These are phyloP conservation scores for Aspergillus floridensis DNA, from an alignment of 2,329 filamentous ascomycete genomes.

Conservation along the genomic window DNA sequence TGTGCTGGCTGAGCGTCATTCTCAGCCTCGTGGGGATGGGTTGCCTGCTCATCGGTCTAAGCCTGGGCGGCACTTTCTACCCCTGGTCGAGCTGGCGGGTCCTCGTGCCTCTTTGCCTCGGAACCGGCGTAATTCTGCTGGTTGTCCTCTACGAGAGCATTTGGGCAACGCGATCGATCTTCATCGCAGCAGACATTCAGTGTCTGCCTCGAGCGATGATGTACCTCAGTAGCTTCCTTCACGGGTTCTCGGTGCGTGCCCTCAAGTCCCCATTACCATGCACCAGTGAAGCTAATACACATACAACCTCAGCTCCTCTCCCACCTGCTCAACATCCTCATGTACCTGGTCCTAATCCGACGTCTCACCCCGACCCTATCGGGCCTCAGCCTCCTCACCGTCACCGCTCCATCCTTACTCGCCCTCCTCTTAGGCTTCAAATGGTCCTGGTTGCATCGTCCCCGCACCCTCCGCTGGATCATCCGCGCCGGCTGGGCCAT, in stretches of 20 bases:
- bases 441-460: conserved; percentile 9
- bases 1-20: conserved; percentile 45
- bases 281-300: not conserved
- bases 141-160: conserved; percentile 38
- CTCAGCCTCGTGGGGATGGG: conserved; percentile 41
- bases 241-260: conserved; percentile 44
- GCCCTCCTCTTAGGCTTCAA: conserved; percentile 22
- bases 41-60: conserved; percentile 42
- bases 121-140: conserved; percentile 28
- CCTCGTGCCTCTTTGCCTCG: conserved; percentile 40
- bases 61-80: conserved; percentile 43
- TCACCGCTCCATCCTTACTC: conserved; percentile 29
- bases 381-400: conserved; percentile 40
- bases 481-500: conserved; percentile 45
- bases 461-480: conserved; percentile 36
- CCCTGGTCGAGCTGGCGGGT: conserved; percentile 42
- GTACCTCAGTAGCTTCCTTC: conserved; percentile 42
- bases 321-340: conserved; percentile 43
- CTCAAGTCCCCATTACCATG: not conserved
- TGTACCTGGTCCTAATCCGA: conserved; percentile 42
- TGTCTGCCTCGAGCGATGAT: conserved; percentile 36
- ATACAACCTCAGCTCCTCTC: conserved; percentile 36
- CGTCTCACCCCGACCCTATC: conserved; percentile 32
- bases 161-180: conserved; percentile 35
- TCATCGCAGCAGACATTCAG: conserved; percentile 39